Conservation (phyloP, 2,329 filamentous ascomycete species). For the Colletotrichum sp. region DNA sequence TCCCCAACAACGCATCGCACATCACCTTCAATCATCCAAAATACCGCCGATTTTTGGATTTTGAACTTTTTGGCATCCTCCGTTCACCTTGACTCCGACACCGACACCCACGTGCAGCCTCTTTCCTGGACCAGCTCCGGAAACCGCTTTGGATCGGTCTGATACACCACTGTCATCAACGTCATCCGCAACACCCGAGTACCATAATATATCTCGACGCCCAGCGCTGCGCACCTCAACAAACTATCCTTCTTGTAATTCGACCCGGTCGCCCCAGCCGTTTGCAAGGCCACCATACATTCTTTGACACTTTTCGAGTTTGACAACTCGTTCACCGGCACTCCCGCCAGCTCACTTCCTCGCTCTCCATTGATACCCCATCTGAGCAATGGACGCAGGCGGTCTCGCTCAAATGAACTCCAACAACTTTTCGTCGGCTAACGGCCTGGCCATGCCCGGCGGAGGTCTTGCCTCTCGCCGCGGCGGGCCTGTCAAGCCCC, state of each 20-base stretch:
- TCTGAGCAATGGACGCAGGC: constrained; percentile 84
- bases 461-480: constrained; percentile 84
- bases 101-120: background rate
- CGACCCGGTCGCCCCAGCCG: constrained; percentile 14
- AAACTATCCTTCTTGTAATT: constrained; percentile 24
- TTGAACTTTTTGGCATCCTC: constrained; percentile 30
- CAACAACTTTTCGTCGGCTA: constrained; percentile 75
- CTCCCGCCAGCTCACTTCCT: background rate
- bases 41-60: constrained; percentile 28
- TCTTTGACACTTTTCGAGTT: constrained; percentile 9
- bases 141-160: constrained; percentile 3
- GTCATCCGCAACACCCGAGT: background rate
- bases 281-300: constrained; percentile 16
- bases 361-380: background rate
- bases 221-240: constrained; percentile 3
- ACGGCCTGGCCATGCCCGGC: constrained; percentile 76
- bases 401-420: constrained; percentile 99
- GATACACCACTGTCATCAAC: background rate
- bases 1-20: background rate
- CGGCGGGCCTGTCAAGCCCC: constrained; percentile 87
- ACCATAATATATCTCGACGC: constrained; percentile 24
- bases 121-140: constrained; percentile 7
- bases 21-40: constrained; percentile 15
- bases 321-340: constrained; percentile 3
- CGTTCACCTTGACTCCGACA: constrained; percentile 31